Base-by-base conservation (phyloP, 73 alveolate species). In the Paramecium tetraurelia region DNA sequence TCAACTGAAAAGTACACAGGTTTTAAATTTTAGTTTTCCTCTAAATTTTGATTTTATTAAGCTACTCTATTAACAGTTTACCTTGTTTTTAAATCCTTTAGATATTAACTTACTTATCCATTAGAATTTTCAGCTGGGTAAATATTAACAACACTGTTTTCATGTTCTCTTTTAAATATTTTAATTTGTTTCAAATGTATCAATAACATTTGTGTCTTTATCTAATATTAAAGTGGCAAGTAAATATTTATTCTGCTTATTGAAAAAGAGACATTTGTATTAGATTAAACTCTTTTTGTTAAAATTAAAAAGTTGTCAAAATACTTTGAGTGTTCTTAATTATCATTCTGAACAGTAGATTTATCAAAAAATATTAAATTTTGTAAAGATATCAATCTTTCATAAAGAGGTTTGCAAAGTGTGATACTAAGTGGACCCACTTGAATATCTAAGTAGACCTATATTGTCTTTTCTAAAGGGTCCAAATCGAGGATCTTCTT, bases 101-200 rank as follows among this genome's bases (percentile, higher is more conserved):
- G 18, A 80, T 41, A 80, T 44, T 80, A 35, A 46, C 75, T 80
- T 0, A 80, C 90, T 80, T 80, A 48, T 41, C 90, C 90, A 80
- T 80, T 41, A 20, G 70, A 48, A 46, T 46, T 80, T 44, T 41
- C 46, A 2, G 46, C 72, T 18, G 44, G 50, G 22, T 80, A 80
- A 18, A 80, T 41, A 80, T 80, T 80, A 46, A 80, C 90, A 2
- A 80, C 57, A 80, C 72, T 80, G 12, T 80, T 80, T 21, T 80
- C 50, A 80, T 80, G 90, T 22, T 80, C 90, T 80, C 90, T 80
- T 80, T 80, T 80, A 80, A 80, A 80, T 80, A 80, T 80, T 80
- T 80, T 80, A 7, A 80, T 80, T 48, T 80, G 22, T 44, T 80
- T 80, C 43, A 80, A 43, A 80, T 80, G 90, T 22, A 80, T 41